Evolutionary conservation across 2,329 filamentous ascomycete genomes (phyloP).

Genomic region (Pyrenophora graminea): DNA sequence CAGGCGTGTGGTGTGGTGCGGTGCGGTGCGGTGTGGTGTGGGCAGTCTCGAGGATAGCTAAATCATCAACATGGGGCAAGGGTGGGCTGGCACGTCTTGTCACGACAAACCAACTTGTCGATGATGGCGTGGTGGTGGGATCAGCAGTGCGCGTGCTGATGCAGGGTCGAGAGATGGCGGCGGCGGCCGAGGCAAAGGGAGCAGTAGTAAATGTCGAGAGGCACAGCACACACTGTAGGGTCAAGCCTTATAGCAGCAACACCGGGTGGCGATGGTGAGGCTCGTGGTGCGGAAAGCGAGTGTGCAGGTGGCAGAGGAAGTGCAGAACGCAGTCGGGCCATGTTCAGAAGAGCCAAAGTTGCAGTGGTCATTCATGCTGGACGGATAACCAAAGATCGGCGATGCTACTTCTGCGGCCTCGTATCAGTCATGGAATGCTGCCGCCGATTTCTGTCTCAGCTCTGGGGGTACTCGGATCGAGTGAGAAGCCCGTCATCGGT

Average conservation of each 20-base stretch:
- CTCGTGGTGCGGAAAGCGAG: neutral
- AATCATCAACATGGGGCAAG: neutral
- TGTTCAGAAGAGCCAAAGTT: conserved; percentile 15
- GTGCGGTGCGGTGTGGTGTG: neutral
- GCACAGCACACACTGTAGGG: neutral
- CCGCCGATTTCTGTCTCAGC: conserved; percentile 26
- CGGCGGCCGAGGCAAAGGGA: conserved; percentile 1
- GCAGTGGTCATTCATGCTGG: conserved; percentile 29
- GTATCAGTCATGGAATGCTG: conserved; percentile 17
- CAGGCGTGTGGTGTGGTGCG: neutral
- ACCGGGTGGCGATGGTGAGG: conserved; percentile 10
- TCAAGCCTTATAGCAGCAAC: conserved; percentile 3
- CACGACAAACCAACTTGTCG: conserved; percentile 7
- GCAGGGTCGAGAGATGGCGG: conserved; percentile 17
- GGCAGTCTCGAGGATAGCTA: conserved; percentile 1
- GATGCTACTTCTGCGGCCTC: conserved; percentile 25
- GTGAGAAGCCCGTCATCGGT: conserved; percentile 22
- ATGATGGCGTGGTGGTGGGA: conserved; percentile 9
- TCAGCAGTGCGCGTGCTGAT: conserved; percentile 23
- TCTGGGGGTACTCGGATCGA: conserved; percentile 27
- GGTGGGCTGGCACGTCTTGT: conserved; percentile 12
- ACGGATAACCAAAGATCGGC: conserved; percentile 22
- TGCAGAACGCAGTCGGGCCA: conserved; percentile 7
- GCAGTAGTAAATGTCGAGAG: neutral
- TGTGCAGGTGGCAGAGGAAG: conserved; percentile 1